Conservation (phyloP, 257 asterid genomes). For the Salvia rosmarinus region DNA sequence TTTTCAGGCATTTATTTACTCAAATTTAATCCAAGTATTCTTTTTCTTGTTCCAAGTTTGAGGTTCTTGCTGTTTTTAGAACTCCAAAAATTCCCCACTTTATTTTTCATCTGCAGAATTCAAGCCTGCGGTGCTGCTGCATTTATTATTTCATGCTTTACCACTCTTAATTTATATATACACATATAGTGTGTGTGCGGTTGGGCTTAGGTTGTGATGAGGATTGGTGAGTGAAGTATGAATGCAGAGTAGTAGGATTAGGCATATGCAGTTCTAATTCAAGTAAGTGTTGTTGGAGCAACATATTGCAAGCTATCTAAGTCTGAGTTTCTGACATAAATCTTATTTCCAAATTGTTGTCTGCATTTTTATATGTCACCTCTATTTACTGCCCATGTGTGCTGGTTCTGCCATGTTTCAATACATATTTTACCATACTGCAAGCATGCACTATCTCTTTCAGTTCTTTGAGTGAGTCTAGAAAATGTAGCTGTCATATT, state of each 20-base stretch:
- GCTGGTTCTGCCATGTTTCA: neutral
- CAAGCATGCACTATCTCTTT: constrained; percentile 33
- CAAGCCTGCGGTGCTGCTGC: constrained; percentile 38
- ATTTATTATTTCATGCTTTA: constrained; percentile 26
- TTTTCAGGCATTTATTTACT: constrained; percentile 25
- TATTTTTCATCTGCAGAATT: constrained; percentile 19
- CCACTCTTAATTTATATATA: neutral
- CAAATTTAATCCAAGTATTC: neutral
- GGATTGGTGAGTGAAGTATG: constrained; percentile 32
- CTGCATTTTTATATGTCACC: neutral
- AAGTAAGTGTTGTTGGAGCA: constrained; percentile 31
- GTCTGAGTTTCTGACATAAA: neutral
- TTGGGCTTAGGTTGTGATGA: constrained; percentile 18
- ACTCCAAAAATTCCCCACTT: constrained; percentile 12
- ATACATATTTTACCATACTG: constrained; percentile 12
- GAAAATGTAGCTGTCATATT: neutral
- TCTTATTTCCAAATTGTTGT: neutral
- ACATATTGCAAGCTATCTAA: neutral
- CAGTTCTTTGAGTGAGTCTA: constrained; percentile 3
- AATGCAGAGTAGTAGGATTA: constrained; percentile 15
- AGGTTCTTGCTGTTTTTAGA: constrained; percentile 25
- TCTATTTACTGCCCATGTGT: constrained; percentile 9
- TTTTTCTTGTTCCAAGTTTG: neutral
- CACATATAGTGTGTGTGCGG: neutral
- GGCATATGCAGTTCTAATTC: constrained; percentile 8